Conservation (phyloP, 495 filamentous ascomycete genomes). For the Tirmania nivea region DNA sequence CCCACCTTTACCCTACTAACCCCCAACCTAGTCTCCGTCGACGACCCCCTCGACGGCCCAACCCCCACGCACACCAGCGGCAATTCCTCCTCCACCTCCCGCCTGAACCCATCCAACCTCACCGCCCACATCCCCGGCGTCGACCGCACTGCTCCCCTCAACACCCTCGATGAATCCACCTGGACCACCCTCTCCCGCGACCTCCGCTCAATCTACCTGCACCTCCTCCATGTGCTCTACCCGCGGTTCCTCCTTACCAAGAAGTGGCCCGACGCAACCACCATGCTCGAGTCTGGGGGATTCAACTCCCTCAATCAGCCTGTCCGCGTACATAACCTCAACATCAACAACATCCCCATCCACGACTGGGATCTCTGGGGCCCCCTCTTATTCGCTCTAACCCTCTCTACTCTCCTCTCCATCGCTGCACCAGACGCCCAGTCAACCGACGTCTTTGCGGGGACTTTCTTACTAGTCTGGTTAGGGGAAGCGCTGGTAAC, state of each 20-base stretch:
- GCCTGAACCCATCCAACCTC: slow-evolving; percentile 47
- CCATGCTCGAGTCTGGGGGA: slow-evolving; percentile 32
- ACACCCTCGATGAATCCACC: slow-evolving; percentile 92
- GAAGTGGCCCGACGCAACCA: slow-evolving; percentile 36
- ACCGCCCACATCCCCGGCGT: slow-evolving; percentile 84
- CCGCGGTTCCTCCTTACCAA: slow-evolving; percentile 63
- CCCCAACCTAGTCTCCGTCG: slow-evolving; percentile 30
- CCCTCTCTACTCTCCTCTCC: slow-evolving; percentile 68
- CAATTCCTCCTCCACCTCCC: slow-evolving; percentile 38
- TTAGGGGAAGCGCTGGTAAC: slow-evolving; percentile 92
- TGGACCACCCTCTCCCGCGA: slow-evolving; percentile 89
- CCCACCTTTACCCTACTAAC: slow-evolving; percentile 2
- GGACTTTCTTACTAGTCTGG: slow-evolving; percentile 92
- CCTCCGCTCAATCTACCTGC: slow-evolving; percentile 80
- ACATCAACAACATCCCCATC: too few species aligned
- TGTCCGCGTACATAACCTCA: too few species aligned
- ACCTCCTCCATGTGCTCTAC: slow-evolving; percentile 95
- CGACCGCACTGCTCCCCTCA: slow-evolving; percentile 74
- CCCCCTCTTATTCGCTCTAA: slow-evolving; percentile 74
- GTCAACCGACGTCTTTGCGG: slow-evolving; percentile 80
- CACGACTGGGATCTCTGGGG: slow-evolving; percentile 73
- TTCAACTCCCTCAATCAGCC: slow-evolving; percentile 28
- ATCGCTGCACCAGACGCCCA: slow-evolving; percentile 27
- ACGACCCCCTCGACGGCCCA: slow-evolving; percentile 48
- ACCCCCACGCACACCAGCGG: slow-evolving; percentile 4